Evolutionary conservation across 2,329 filamentous ascomycete genomes (phyloP).

Genomic region (Mycocentrospora acerina): DNA sequence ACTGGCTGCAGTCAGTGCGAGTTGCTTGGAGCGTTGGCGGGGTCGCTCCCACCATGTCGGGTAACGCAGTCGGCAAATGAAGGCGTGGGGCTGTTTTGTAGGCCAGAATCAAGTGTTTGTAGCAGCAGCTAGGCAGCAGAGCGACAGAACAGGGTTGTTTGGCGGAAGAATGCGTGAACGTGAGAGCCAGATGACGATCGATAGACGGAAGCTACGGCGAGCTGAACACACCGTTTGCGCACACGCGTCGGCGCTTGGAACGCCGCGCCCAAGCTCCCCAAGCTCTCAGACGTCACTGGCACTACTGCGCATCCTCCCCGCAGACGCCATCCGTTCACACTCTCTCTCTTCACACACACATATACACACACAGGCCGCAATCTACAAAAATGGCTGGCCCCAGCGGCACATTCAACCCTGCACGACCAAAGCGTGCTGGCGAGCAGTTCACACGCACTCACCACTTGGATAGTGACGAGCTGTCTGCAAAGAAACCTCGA

Average conservation of each 20-base stretch:
- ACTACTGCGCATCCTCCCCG: background rate
- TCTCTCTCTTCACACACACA: too few species aligned
- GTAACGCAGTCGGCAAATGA: background rate
- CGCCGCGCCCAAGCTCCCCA: constrained; percentile 4
- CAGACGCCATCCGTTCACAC: too few species aligned
- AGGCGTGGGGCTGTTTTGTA: background rate
- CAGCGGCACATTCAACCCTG: constrained; percentile 48
- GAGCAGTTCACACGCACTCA: constrained; percentile 79
- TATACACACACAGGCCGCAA: too few species aligned
- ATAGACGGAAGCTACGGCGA: constrained; percentile 20
- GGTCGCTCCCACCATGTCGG: constrained; percentile 36
- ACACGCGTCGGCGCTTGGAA: constrained; percentile 9
- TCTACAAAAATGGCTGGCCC: constrained; percentile 29
- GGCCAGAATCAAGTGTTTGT: background rate
- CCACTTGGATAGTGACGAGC: constrained; percentile 59
- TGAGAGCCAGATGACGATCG: constrained; percentile 17
- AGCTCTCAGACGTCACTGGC: constrained; percentile 8
- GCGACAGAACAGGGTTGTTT: background rate
- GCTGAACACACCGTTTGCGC: constrained; percentile 18
- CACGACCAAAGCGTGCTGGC: constrained; percentile 78
- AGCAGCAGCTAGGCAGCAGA: background rate
- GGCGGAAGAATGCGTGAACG: constrained; percentile 7
- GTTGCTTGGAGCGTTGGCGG: constrained; percentile 18
- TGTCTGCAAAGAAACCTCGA: constrained; percentile 72
- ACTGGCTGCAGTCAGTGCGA: constrained; percentile 30